Conservation (phyloP, 2,329 filamentous ascomycete genomes). For the Aspergillus unguis region DNA sequence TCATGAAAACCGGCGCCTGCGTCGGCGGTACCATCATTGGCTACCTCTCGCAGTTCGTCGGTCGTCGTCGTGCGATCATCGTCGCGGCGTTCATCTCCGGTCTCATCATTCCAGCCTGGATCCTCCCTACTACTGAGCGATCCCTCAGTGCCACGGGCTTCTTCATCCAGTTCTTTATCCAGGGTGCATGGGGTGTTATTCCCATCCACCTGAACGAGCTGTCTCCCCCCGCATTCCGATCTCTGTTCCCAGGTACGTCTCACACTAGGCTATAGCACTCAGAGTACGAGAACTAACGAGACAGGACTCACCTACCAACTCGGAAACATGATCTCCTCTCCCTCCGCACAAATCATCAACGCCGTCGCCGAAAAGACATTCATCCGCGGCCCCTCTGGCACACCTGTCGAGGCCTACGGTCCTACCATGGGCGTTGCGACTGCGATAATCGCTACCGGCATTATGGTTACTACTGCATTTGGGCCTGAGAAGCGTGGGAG, state of each 20-base stretch:
- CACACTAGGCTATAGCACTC: no score
- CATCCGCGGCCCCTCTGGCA: slow-evolving; percentile 54
- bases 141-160: slow-evolving; percentile 33
- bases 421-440: slow-evolving; percentile 73
- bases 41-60: slow-evolving; percentile 71
- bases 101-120: slow-evolving; percentile 70
- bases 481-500: slow-evolving; percentile 73
- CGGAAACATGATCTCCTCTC: slow-evolving; percentile 61
- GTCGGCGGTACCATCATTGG: slow-evolving; percentile 55
- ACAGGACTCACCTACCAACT: slow-evolving; percentile 65
- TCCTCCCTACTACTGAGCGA: slow-evolving; percentile 47
- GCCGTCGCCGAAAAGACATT: slow-evolving; percentile 64
- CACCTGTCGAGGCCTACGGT: slow-evolving; percentile 66
- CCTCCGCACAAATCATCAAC: slow-evolving; percentile 73
- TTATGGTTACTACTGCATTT: slow-evolving; percentile 63
- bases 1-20: slow-evolving; percentile 76
- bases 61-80: slow-evolving; percentile 58
- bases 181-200: slow-evolving; percentile 67
- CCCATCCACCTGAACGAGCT: slow-evolving; percentile 76
- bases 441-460: slow-evolving; percentile 70
- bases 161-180: slow-evolving; percentile 62
- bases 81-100: slow-evolving; percentile 63
- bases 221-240: slow-evolving; percentile 67
- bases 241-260: slow-evolving; percentile 57
- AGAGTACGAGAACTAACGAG: slow-evolving; percentile 2